Conservation (phyloP, 2,329 filamentous ascomycete species). For the Cercospora sp. region DNA sequence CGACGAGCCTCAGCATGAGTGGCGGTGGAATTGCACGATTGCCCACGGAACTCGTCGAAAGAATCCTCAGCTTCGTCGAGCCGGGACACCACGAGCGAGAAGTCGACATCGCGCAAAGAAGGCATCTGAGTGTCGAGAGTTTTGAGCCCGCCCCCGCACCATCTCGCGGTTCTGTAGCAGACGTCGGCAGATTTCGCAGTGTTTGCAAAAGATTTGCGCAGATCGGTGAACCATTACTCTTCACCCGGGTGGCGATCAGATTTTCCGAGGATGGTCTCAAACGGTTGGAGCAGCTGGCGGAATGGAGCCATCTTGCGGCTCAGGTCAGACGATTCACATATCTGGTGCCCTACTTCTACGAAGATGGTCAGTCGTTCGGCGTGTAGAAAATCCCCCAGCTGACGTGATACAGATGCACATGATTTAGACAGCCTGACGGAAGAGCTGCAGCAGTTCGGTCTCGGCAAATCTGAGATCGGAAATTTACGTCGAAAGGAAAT, state of each 20-base stretch:
- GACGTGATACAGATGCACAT: constrained; percentile 17
- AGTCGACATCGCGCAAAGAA: constrained; percentile 51
- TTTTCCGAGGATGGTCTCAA: constrained; percentile 53
- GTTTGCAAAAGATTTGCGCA: constrained; percentile 53
- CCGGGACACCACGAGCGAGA: constrained; percentile 52
- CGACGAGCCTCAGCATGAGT: constrained; percentile 1
- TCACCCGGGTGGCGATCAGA: constrained; percentile 53
- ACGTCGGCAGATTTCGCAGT: constrained; percentile 50
- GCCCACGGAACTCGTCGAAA: constrained; percentile 51
- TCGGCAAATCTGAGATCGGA: constrained; percentile 22
- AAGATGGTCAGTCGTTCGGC: constrained; percentile 45
- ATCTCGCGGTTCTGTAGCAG: constrained; percentile 45
- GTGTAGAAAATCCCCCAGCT: background rate
- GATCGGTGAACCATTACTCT: constrained; percentile 54
- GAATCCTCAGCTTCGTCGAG: constrained; percentile 54
- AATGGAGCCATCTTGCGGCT: constrained; percentile 51
- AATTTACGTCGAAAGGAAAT: constrained; percentile 49
- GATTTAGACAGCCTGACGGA: constrained; percentile 22
- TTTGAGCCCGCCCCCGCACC: constrained; percentile 49
- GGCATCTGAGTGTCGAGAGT: constrained; percentile 55
- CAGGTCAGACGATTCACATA: constrained; percentile 63
- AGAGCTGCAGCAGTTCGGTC: constrained; percentile 21
- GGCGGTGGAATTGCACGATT: constrained; percentile 9
- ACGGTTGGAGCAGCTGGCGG: constrained; percentile 52
- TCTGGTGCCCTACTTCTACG: constrained; percentile 60